phyloP scores from a whole-genome alignment of 2,329 filamentous ascomycete species.

The Periglandula ipomoeae region DNA sequence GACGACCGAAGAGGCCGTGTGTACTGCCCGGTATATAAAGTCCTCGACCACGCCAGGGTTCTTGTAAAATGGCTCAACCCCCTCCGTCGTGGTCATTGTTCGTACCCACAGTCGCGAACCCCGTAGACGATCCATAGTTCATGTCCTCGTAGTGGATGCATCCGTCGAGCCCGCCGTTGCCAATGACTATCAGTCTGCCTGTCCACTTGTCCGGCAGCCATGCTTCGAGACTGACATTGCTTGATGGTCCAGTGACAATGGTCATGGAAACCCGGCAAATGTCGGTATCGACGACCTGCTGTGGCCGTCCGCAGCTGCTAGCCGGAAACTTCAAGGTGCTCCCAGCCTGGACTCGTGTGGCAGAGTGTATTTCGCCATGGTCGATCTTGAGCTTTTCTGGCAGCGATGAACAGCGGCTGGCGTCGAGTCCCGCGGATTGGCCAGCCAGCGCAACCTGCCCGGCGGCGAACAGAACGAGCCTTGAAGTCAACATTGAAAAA shows the following conservation, averaged over 20 bases:
- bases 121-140: conserved; percentile 31
- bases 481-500: background rate
- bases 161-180: conserved; percentile 39
- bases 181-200: conserved; percentile 34
- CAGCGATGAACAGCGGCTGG: background rate
- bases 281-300: conserved; percentile 4
- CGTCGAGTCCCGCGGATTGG: background rate
- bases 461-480: background rate
- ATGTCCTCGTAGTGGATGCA: conserved; percentile 40
- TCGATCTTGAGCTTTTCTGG: background rate
- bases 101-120: conserved; percentile 38
- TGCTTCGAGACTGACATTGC: conserved; percentile 34
- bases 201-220: conserved; percentile 39
- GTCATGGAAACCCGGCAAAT: conserved; percentile 10
- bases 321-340: background rate
- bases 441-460: background rate
- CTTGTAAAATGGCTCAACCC: conserved; percentile 21
- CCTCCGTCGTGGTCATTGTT: conserved; percentile 42
- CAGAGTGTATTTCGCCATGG: background rate
- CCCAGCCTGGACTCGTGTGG: background rate
- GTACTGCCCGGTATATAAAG: conserved; percentile 28
- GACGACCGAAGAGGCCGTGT: conserved; percentile 38
- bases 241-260: conserved; percentile 23
- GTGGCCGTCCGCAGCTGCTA: conserved; percentile 9
- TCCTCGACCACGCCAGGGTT: conserved; percentile 27